Conservation (phyloP, 495 filamentous ascomycete species). For the Talaromyces stipitatus region DNA sequence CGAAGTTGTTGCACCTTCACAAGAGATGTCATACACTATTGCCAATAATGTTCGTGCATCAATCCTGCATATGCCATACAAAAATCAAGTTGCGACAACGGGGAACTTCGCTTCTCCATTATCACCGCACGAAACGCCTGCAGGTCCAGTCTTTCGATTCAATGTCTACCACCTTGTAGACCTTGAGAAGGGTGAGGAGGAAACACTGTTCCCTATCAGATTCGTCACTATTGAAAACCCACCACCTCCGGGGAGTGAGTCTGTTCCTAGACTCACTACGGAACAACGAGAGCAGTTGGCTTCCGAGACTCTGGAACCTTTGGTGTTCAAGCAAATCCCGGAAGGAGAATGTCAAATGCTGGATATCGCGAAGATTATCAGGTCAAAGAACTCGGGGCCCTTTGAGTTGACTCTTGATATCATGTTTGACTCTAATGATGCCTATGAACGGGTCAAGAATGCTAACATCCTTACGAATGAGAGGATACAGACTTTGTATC, state of each 20-base stretch:
- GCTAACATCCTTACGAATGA: conserved; percentile 21
- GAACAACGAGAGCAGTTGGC: neutral
- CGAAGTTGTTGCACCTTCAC: conserved; percentile 31
- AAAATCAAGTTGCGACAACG: conserved; percentile 32
- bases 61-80: conserved; percentile 35
- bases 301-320: neutral
- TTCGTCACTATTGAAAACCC: neutral
- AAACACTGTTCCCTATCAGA: conserved; percentile 7
- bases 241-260: neutral
- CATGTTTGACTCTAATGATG: conserved; percentile 29
- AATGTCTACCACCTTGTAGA: conserved; percentile 41
- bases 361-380: conserved; percentile 34
- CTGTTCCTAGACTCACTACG: neutral
- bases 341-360: conserved; percentile 8
- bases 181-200: conserved; percentile 22
- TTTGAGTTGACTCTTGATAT: conserved; percentile 45
- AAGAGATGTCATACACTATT: conserved; percentile 31
- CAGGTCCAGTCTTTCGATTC: conserved; percentile 33
- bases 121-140: conserved; percentile 24
- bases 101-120: conserved; percentile 39
- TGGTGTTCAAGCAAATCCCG: conserved; percentile 1
- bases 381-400: conserved; percentile 45
- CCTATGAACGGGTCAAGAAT: conserved; percentile 26
- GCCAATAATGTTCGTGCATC: conserved; percentile 25
- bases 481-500: conserved; percentile 22